phyloP scores from a whole-genome alignment of 2,329 filamentous ascomycete species.

The Chrysoporthe deuterocubensis region DNA sequence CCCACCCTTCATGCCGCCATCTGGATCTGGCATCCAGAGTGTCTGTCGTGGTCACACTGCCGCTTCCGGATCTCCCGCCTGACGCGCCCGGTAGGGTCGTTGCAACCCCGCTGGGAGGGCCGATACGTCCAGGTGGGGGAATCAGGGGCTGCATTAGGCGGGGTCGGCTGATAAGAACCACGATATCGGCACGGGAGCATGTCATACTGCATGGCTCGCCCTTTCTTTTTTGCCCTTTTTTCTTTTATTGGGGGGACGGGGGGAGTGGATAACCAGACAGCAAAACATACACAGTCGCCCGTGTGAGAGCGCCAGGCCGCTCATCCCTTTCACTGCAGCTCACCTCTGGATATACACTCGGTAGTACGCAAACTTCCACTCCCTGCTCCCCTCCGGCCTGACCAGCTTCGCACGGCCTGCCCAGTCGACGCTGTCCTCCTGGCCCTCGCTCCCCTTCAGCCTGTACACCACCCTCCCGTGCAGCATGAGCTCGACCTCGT shows the following conservation, averaged over 20 bases:
- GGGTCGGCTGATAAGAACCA: conserved; percentile 14
- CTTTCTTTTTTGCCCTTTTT: neutral
- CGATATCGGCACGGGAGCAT: conserved; percentile 16
- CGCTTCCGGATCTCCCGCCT: conserved; percentile 2
- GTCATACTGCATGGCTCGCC: conserved; percentile 4
- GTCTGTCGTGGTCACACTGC: conserved; percentile 9
- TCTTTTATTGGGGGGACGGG: neutral
- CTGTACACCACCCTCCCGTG: conserved; percentile 35
- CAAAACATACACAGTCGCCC: neutral
- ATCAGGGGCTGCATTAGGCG: neutral
- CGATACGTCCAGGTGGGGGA: conserved; percentile 4
- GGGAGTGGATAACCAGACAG: neutral
- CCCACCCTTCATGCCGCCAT: neutral
- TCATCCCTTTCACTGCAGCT: neutral
- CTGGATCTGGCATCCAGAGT: neutral
- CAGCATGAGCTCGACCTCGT: conserved; percentile 42
- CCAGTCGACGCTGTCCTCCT: conserved; percentile 35
- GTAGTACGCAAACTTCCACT: conserved; percentile 38
- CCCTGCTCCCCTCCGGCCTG: conserved; percentile 28
- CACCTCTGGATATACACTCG: conserved; percentile 39
- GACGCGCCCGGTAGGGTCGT: neutral
- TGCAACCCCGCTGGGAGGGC: conserved; percentile 8
- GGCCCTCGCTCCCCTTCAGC: conserved; percentile 32
- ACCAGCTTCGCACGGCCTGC: conserved; percentile 37
- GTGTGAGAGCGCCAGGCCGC: neutral